Evolutionary conservation across 2,329 filamentous ascomycete genomes (phyloP), one percentile per base, ranked within the genome.

Genomic region (Geosmithia flava): DNA sequence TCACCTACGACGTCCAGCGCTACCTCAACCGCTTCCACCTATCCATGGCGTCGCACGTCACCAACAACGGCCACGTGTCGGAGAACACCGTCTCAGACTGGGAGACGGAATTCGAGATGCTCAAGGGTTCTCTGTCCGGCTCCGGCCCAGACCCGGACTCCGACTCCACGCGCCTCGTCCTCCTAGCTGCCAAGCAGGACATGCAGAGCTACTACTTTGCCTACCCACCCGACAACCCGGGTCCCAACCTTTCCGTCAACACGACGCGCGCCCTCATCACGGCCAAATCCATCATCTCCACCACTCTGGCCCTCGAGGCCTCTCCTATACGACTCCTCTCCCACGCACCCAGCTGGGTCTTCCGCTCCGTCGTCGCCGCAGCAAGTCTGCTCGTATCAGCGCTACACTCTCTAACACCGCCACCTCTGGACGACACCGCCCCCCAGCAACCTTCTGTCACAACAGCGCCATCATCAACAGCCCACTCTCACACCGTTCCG

Each of bases 171-270:
- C 63, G 67, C 16, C 73, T 76, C 54, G 70, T 71, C 45, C 59
- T 73, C 8, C 58, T 76, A 3, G 64, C 72, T 0, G 68, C 72
- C 1, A 65, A 70, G 20, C 64, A 76, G n/a, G 74, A 78, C 49
- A 66, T 78, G 8, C 74, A 78, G 52, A 59, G 64, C 1, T 76
- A 71, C 58, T 76, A 76, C 60, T 71, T 77, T 53, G 64, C 69
- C 52, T 70, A 69, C 3, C 62, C 66, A 0, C 63, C 67, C 61
- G 2, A 66, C 64, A 41, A 62, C 59, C 54, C 58, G 15, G 37
- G 29, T 20, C 50, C 33, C 13, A 47, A 44, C 45, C 30, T 49
- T n/a, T 8, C 33, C 43, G 42, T 46, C 19, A 29, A 52, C 19
- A 52, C 56, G 27, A 15, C 20, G n/a, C 47, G 46, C 37, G 39